Evolutionary conservation across 177 flowering plant species (phyloP), one percentile per base, ranked within the genome.

Genomic region (Telopea speciosissima): DNA sequence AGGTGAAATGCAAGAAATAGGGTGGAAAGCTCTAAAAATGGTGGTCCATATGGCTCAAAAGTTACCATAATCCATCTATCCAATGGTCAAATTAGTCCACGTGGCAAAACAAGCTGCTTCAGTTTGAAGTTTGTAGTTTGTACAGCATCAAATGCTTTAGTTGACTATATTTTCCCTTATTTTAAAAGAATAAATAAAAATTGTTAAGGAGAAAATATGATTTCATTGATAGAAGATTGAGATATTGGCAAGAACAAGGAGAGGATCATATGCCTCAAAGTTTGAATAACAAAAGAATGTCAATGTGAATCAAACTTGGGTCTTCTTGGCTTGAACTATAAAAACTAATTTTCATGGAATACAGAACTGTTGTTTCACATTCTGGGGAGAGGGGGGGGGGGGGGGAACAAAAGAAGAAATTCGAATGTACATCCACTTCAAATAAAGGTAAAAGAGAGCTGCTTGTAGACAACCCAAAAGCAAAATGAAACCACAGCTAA

Each of bases 401-500:
- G 9, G 9, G 0, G 9, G 9, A 31, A 31, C 2, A 2, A 13
- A 16, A 54, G 58, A 60, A 59, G 31, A 36, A 69, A 36, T 69
- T n/a, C 8, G 60, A 36, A 59, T 36, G 14, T 60, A 60, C 71
- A 69, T 36, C 14, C 64, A 45, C 23, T 5, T 28, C 28, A 31
- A 10, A 19, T 14, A 12, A 17, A 67, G 56, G 62, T n/a, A 60
- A 69, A 69, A 3, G 71, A 26, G 11, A 36, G 44, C 13, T 11
- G 8, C 28, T 36, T 25, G 58, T 36, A 58, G 52, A 69, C 64
- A 60, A 60, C 63, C 60, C 56, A 16, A 45, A 60, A 60, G 65
- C 23, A 40, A 59, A 67, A 49, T 24, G 22, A 23, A 11, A 25
- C 49, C 62, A 40, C 21, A 59, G 31, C 71, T 22, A n/a, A 19